A percentile compares a stretch with the other conserved stretches of the same genome.
Evolutionary conservation across 2,329 filamentous ascomycete species (phyloP).

Genomic region (Chrysosporium keratinophilum): DNA sequence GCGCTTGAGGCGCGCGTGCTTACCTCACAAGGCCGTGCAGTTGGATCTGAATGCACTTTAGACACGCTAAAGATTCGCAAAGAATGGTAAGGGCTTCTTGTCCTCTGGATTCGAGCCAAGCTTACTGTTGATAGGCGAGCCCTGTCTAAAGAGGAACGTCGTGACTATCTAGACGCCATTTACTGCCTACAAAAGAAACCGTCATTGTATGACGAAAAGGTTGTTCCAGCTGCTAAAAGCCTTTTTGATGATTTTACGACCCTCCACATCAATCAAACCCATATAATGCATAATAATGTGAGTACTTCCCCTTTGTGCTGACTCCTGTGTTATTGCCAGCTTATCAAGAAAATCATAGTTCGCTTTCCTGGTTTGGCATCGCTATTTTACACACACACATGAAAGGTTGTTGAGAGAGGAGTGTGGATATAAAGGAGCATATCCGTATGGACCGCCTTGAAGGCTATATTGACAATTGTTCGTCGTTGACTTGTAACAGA

Average conservation of each 20-base stretch:
- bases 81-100: slow-evolving; percentile 12
- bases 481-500: slow-evolving; percentile 2
- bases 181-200: slow-evolving; percentile 16
- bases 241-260: slow-evolving; percentile 16
- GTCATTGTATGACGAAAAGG: slow-evolving; percentile 7
- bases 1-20: slow-evolving; percentile 2
- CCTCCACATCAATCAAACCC: slow-evolving; percentile 17
- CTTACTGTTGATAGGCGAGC: slow-evolving; percentile 12
- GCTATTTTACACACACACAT: slow-evolving; percentile 29
- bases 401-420: slow-evolving; percentile 32
- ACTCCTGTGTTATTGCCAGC: background rate
- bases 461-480: background rate
- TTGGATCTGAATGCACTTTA: slow-evolving; percentile 2
- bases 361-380: slow-evolving; percentile 30
- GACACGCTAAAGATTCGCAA: slow-evolving; percentile 13
- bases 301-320: background rate
- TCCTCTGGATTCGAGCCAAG: background rate
- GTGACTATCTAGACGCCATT: slow-evolving; percentile 16
- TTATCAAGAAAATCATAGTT: background rate
- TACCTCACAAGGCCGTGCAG: background rate
- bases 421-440: slow-evolving; percentile 32
- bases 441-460: slow-evolving; percentile 21
- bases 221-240: slow-evolving; percentile 16
- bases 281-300: slow-evolving; percentile 16
- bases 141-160: slow-evolving; percentile 14